Conservation (phyloP, 2,329 filamentous ascomycete species). For the Cercospora janseana region DNA sequence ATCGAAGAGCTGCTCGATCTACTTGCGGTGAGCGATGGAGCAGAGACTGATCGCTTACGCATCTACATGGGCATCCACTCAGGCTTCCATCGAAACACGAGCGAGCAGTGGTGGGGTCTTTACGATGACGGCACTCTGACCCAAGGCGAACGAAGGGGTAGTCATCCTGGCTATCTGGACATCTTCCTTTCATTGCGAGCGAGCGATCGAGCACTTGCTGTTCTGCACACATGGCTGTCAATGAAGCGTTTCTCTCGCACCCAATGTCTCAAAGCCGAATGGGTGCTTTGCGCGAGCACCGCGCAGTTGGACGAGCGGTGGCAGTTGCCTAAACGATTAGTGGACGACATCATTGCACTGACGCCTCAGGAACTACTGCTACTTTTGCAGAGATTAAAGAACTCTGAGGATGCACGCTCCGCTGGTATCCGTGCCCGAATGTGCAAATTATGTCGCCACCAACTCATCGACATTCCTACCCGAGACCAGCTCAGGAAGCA, state of each 20-base stretch:
- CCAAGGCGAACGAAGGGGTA: conserved; percentile 1
- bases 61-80: conserved; percentile 29
- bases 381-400: conserved; percentile 1
- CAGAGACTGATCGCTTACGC: conserved; percentile 15
- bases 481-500: conserved; percentile 20
- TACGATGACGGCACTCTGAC: conserved; percentile 20
- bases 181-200: conserved; percentile 48
- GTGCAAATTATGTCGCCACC: not conserved
- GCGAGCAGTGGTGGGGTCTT: conserved; percentile 29
- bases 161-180: conserved; percentile 33
- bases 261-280: conserved; percentile 14
- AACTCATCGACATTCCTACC: conserved; percentile 32
- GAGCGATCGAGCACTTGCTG: conserved; percentile 43
- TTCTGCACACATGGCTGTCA: conserved; percentile 44
- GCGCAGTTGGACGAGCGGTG: conserved; percentile 2
- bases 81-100: conserved; percentile 25
- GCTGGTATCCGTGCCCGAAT: conserved; percentile 1
- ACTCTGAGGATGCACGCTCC: not conserved
- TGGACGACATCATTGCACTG: conserved; percentile 10
- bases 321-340: conserved; percentile 8
- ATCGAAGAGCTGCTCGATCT: conserved; percentile 26
- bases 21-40: conserved; percentile 13
- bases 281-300: conserved; percentile 1
- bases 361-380: conserved; percentile 9
- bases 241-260: conserved; percentile 37